Evolutionary conservation across 2,329 filamentous ascomycete genomes (phyloP), one percentile per base, ranked within the genome.

Genomic region (Colletotrichum lupini): DNA sequence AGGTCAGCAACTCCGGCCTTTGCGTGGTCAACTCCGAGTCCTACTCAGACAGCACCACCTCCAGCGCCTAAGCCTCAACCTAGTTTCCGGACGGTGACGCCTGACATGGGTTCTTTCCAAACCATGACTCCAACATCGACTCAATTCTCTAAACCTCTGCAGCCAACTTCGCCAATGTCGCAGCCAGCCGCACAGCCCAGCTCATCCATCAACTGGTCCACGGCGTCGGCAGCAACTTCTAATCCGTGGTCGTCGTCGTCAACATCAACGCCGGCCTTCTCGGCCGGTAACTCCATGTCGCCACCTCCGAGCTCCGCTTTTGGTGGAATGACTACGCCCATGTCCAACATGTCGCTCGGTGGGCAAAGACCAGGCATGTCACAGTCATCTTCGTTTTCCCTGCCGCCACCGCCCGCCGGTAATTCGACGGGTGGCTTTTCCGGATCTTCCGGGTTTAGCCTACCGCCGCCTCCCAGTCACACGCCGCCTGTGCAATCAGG

Each of bases 71-170:
- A 83, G 69, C 82, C 86, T 67, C 81, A 83, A 58, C 77, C 84
- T 55, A 76, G 84, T 22, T 91, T 87, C 80, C 83, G 90, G 59
- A 90, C 89, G 0, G 87, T 91, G 32, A 91, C 89, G 1, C 90
- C 90, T 0, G 90, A 92, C 73, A 83, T 92, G 0, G 83, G 82
- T 22, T 83, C 85, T 19, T 90, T 92, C 75, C 85, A 87, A 60
- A 78, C 88, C 22, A 84, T 92, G 74, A 86, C 87, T 1, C 91
- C 91, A 0, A 87, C 88, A 4, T 84, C 87, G 16, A 92, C 91
- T 1, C 91, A 93, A 79, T 92, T 87, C 78, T 92, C 90, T 2
- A 86, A 92, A 73, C 90, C 91, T 0, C 80, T 91, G 35, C 88
- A 88, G 67, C 87, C 88, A 62, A 75, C 79, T 57, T 76, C 63